A percentile compares a stretch with the other conserved stretches of the same genome.
These are phyloP conservation scores for Fusarium tupiense DNA, from an alignment of 2,329 filamentous ascomycete species.

Conservation along the genomic window DNA sequence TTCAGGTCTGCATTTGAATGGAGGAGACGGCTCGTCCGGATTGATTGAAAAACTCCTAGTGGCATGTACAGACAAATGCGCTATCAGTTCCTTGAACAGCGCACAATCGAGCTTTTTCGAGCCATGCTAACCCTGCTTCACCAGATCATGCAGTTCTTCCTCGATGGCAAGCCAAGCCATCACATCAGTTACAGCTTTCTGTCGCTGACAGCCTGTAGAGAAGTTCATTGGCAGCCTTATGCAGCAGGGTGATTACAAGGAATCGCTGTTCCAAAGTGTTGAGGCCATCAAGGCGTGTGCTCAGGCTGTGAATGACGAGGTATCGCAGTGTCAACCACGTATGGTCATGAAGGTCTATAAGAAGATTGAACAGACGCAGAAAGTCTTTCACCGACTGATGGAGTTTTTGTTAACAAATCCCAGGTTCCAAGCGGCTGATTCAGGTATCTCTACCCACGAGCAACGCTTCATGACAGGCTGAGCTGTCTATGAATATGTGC, in stretches of 20 bases:
- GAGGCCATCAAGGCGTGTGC: neutral
- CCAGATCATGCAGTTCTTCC: neutral
- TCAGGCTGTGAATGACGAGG: neutral
- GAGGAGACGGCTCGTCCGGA: neutral
- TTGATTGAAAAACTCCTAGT: neutral
- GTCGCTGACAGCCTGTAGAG: neutral
- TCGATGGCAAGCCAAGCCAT: neutral
- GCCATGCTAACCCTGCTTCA: neutral
- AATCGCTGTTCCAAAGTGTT: neutral
- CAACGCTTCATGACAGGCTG: neutral
- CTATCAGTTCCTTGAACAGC: neutral
- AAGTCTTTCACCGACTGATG: neutral
- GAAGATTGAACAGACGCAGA: neutral
- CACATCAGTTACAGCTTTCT: fast-evolving
- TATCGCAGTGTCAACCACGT: neutral
- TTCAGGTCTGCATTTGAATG: neutral
- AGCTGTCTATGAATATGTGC: neutral
- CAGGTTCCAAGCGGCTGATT: neutral
- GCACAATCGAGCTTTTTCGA: neutral
- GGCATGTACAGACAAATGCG: neutral
- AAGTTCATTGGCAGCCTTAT: neutral
- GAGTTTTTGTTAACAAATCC: neutral
- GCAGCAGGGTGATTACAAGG: neutral
- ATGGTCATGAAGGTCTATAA: neutral
- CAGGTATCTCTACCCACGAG: neutral